phyloP scores from a whole-genome alignment of 2,329 filamentous ascomycete species.

The Alternaria dauci region DNA sequence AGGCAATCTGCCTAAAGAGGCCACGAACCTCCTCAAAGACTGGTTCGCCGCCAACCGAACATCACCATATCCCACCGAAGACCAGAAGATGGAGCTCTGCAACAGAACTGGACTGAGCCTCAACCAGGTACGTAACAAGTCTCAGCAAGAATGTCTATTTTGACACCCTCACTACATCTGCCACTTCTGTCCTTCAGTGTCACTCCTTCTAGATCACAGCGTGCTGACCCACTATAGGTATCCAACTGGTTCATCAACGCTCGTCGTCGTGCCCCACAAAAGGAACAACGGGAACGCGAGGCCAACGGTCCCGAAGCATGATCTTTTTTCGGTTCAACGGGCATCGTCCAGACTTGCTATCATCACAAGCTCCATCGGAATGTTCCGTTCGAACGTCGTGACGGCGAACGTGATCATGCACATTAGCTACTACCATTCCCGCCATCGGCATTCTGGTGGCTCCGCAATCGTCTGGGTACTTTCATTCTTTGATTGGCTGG shows the following conservation, averaged over 20 bases:
- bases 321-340: neutral
- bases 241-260: conserved; percentile 87
- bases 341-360: neutral
- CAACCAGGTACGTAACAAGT: conserved; percentile 63
- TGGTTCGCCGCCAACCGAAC: conserved; percentile 69
- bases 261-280: conserved; percentile 62
- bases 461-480: neutral
- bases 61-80: conserved; percentile 87
- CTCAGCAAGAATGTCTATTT: conserved; percentile 42
- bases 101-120: conserved; percentile 78
- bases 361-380: neutral
- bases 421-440: neutral
- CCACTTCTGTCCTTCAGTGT: conserved; percentile 24
- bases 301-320: conserved; percentile 25
- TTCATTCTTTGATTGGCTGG: conserved; percentile 1
- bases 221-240: conserved; percentile 55
- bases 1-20: conserved; percentile 89
- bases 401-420: neutral
- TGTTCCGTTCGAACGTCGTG: neutral
- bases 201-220: conserved; percentile 8
- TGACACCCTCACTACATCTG: conserved; percentile 36
- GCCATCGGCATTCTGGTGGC: conserved; percentile 1
- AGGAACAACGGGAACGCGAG: conserved; percentile 42
- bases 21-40: conserved; percentile 78
- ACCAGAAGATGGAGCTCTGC: conserved; percentile 86